Percentiles rank a stretch among this genome's conserved stretches.
phyloP scores from a whole-genome alignment of 1,139 yeast species.

The Magnusiomyces starmeri region DNA sequence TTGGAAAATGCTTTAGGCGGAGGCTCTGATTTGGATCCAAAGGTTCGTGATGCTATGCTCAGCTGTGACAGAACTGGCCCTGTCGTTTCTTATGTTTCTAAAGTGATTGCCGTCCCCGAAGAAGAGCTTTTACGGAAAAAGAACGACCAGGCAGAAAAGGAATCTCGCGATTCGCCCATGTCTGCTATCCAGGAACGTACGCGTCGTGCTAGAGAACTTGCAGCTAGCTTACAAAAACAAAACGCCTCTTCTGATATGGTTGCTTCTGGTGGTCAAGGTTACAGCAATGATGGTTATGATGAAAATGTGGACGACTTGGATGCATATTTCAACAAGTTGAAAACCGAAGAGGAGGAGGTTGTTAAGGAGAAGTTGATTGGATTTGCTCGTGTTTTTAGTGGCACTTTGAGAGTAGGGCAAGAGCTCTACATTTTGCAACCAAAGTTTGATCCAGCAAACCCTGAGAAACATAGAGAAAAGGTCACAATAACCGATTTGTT shows the following conservation, averaged over 20 bases:
- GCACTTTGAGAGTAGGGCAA: conserved; percentile 70
- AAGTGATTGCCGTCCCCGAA: conserved; percentile 77
- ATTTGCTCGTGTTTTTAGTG: conserved; percentile 83
- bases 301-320: conserved; percentile 20
- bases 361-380: conserved; percentile 53
- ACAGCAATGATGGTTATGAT: conserved; percentile 18
- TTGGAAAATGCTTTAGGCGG: conserved; percentile 51
- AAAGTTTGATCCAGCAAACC: conserved; percentile 67
- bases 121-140: conserved; percentile 39
- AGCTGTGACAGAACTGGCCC: conserved; percentile 58
- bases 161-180: conserved; percentile 41
- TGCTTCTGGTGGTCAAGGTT: conserved; percentile 24
- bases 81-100: conserved; percentile 79
- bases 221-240: conserved; percentile 46
- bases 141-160: conserved; percentile 12
- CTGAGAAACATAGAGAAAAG: conserved; percentile 49
- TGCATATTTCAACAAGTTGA: conserved; percentile 35
- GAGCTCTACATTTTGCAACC: conserved; percentile 74
- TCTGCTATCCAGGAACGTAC: conserved; percentile 50
- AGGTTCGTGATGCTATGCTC: conserved; percentile 49
- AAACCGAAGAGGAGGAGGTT: conserved; percentile 17
- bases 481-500: conserved; percentile 60
- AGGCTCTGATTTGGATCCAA: conserved; percentile 30
- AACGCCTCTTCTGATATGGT: conserved; percentile 38
- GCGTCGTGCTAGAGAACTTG: conserved; percentile 53